Evolutionary conservation across 1,284 basidiomycete species (phyloP).

Genomic region (Tausonia pullulans): DNA sequence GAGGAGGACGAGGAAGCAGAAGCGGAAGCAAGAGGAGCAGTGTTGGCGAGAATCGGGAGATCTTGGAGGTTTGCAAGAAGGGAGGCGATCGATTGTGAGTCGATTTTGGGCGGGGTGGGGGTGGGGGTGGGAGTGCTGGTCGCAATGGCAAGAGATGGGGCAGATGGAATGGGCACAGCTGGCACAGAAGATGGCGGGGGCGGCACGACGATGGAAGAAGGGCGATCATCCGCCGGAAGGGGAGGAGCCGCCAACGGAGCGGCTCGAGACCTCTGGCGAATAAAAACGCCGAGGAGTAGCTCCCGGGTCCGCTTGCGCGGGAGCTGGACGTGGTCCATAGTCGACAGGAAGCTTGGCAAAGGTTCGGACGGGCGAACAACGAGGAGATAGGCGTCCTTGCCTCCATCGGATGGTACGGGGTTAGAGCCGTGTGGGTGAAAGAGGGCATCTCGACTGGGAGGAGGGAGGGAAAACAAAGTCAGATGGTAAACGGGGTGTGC

Average conservation of each 20-base stretch:
- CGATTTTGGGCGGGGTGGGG: background rate
- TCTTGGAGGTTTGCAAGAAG: background rate
- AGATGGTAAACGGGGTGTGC: background rate
- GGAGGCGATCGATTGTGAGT: background rate
- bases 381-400: slow-evolving; percentile 13
- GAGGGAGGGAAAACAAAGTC: background rate
- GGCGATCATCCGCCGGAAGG: background rate
- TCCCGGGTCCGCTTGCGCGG: background rate
- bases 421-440: slow-evolving; percentile 8
- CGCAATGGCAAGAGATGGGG: background rate
- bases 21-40: too few relatives aligned
- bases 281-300: slow-evolving; percentile 8
- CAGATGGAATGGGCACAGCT: background rate
- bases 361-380: background rate
- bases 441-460: slow-evolving; percentile 13
- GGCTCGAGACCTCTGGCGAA: background rate
- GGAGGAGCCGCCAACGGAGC: background rate
- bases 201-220: background rate
- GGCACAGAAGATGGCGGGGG: background rate
- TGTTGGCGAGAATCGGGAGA: too few relatives aligned
- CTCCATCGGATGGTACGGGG: slow-evolving; percentile 3
- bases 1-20: too few relatives aligned
- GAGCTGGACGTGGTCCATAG: background rate
- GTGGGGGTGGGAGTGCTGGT: background rate
- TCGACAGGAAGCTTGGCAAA: slow-evolving; percentile 7